Conservation (phyloP, 75 land plant species). For the Sequoiadendron giganteum region DNA sequence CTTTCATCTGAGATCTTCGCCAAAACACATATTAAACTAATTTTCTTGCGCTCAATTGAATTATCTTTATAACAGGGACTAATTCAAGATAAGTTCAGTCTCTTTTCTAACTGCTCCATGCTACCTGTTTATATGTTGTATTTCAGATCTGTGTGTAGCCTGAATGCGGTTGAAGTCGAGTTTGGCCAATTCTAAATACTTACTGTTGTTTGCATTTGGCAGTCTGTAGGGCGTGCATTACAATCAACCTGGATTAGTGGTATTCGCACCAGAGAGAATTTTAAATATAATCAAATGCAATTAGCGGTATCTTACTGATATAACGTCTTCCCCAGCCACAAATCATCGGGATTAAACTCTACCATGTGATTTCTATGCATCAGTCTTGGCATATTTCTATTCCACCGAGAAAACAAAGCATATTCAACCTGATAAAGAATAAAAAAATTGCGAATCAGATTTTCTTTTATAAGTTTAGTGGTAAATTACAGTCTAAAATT, state of each 20-base stretch:
- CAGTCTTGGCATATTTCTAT: constrained; percentile 20
- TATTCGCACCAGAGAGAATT: neutral
- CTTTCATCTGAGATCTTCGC: no score
- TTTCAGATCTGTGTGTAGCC: constrained; percentile 39
- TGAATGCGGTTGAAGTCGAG: constrained; percentile 60
- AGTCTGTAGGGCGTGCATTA: constrained; percentile 34
- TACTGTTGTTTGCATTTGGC: constrained; percentile 52
- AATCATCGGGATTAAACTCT: constrained; percentile 60
- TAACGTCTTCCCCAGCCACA: constrained; percentile 86
- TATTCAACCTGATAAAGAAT: no score
- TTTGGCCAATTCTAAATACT: constrained; percentile 60
- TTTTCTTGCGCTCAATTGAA: no score
- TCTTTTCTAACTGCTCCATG: neutral
- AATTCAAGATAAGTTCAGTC: neutral
- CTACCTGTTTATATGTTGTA: constrained; percentile 4
- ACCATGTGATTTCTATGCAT: constrained; percentile 63
- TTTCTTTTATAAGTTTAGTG: no score
- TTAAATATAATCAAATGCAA: neutral
- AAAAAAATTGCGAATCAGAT: no score
- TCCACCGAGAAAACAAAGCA: no score
- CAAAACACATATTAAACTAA: no score
- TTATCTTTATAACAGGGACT: no score
- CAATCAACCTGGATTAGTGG: neutral
- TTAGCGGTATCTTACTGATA: constrained; percentile 43
- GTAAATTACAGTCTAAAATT: no score